phyloP scores from a whole-genome alignment of 352 stramenopile genomes.

The Pythium periplocum region DNA sequence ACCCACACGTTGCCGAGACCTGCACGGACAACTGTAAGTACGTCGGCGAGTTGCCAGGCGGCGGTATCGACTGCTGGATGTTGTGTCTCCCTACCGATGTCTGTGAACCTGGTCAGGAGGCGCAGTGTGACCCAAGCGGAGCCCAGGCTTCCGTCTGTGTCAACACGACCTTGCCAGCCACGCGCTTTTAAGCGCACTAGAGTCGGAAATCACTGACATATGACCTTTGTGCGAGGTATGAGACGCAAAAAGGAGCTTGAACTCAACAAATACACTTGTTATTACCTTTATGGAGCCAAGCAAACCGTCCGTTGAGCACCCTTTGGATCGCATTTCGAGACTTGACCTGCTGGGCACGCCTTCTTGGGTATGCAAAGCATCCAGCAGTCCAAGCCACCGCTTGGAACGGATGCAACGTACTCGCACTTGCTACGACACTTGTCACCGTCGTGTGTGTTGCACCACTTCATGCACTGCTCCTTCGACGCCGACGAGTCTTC shows the following conservation, averaged over 20 bases:
- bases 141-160: conserved; percentile 5
- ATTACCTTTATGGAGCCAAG: too few relatives aligned
- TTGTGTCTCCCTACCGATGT: conserved; percentile 8
- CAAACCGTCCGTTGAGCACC: conserved; percentile 9
- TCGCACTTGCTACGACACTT: conserved; percentile 13
- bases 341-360: conserved; percentile 5
- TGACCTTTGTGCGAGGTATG: too few relatives aligned
- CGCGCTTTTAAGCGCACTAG: too few relatives aligned
- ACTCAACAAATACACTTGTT: too few relatives aligned
- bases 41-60: conserved; percentile 2
- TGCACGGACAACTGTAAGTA: conserved; percentile 11
- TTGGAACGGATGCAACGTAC: conserved; percentile 13
- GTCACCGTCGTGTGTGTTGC: conserved; percentile 18
- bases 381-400: conserved; percentile 20
- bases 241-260: too few relatives aligned
- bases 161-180: background rate
- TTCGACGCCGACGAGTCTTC: conserved; percentile 8
- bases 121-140: conserved; percentile 7
- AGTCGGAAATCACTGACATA: too few relatives aligned
- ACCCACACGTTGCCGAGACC: conserved; percentile 1
- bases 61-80: conserved; percentile 18
- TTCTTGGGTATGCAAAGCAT: conserved; percentile 19
- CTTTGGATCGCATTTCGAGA: conserved; percentile 11
- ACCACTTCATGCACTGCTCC: conserved; percentile 16
- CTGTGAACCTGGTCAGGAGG: background rate